These are phyloP conservation scores for Eremothecium cymbalariae DNA, from an alignment of 1,139 yeast genomes.

Conservation along the genomic window DNA sequence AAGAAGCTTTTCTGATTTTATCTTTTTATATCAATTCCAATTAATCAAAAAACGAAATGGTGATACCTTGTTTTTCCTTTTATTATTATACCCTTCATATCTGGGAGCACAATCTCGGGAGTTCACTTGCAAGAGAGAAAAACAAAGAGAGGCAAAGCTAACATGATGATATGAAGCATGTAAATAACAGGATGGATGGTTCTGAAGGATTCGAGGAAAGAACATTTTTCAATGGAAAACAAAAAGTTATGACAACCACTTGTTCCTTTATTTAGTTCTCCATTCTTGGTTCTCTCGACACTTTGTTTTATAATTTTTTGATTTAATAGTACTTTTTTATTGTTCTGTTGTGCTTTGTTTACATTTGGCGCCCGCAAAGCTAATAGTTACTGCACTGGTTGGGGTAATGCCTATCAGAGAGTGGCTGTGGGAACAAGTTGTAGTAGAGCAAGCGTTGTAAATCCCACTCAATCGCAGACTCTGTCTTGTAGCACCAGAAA, in stretches of 20 bases:
- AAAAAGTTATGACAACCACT: no score
- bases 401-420: constrained; percentile 55
- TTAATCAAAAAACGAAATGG: no score
- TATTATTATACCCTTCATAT: no score
- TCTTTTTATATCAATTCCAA: no score
- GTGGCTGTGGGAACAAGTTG: constrained; percentile 75
- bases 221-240: not conserved
- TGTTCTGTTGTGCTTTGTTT: constrained; percentile 2
- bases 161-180: no score
- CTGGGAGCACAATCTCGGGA: no score
- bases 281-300: not conserved
- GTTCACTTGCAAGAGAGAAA: no score
- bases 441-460: constrained; percentile 46
- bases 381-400: constrained; percentile 49
- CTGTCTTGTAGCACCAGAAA: constrained; percentile 92
- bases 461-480: constrained; percentile 82
- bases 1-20: no score
- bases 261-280: no score
- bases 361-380: not conserved
- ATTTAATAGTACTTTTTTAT: not conserved
- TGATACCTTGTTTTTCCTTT: no score
- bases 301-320: not conserved
- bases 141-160: not conserved
- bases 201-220: not conserved
- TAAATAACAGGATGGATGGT: no score